Evolutionary conservation across 495 filamentous ascomycete species (phyloP).

Genomic region (Podospora sp.): DNA sequence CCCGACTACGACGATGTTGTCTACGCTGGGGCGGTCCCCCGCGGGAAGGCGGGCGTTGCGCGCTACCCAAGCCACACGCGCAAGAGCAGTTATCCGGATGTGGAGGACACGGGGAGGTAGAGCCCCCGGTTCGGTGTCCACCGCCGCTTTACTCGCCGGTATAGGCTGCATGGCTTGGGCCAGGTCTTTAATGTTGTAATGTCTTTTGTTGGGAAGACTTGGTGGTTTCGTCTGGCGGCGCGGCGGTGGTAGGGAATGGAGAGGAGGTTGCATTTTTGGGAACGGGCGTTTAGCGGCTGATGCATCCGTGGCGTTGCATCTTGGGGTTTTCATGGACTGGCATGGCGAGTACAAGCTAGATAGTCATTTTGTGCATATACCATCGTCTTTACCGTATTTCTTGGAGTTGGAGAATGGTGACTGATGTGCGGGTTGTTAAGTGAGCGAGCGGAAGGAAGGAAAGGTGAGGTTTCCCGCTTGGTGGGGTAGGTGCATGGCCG

Average conservation of each 20-base stretch:
- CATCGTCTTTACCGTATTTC: not conserved
- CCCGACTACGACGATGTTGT: conserved; percentile 25
- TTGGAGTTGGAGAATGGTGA: not conserved
- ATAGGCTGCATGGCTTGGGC: not conserved
- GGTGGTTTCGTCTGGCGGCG: not conserved
- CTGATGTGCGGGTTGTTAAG: too few species aligned
- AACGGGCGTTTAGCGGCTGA: not conserved
- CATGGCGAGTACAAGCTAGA: conserved; percentile 5
- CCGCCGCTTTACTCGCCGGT: conserved; percentile 17
- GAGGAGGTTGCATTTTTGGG: not conserved
- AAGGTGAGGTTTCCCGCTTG: too few species aligned
- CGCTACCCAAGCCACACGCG: conserved; percentile 31
- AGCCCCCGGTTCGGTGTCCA: conserved; percentile 8
- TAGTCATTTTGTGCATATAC: not conserved
- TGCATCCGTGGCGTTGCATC: not conserved
- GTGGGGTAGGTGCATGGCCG: too few species aligned
- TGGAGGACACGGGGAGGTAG: conserved; percentile 28
- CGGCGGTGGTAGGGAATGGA: not conserved
- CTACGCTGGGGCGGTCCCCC: conserved; percentile 30
- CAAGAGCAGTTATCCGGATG: conserved; percentile 38
- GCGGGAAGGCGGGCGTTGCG: conserved; percentile 21
- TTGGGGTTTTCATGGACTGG: not conserved
- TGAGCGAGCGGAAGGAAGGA: too few species aligned
- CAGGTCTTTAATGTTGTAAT: not conserved
- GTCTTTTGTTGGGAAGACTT: not conserved